Base-by-base conservation (phyloP, 371 early-diverging fungal genomes). In the Synchytrium microbalum region DNA sequence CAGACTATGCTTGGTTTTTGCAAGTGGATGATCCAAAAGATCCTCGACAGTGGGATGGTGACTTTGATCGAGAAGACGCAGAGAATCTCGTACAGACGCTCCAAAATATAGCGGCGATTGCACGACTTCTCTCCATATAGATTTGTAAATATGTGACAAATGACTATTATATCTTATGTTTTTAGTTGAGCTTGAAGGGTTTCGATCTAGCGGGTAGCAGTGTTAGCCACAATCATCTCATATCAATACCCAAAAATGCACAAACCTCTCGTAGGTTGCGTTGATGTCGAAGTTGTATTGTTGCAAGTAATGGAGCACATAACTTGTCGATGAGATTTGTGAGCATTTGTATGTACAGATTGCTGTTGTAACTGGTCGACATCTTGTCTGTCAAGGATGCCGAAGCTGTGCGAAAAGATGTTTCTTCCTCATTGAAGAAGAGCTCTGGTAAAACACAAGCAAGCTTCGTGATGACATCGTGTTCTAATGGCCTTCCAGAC, bases 31-130 rank as follows among this genome's bases (percentile, higher is more conserved):
- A 64, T 3, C 70, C 72, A 28, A 61, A 67, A 1, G 61, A 64
- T 0, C 65, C 74, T 23, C 64, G 64, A 0, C 68, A 74, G 51
- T 69, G 72, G 52, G 63, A 71, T 57, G 64, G 64, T 8, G 60
- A 69, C 13, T 70, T 71, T 10, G 67, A 68, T 51, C 56, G 60
- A 16, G 62, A 28, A 30, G 62, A 33, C 25, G 61, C 51, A 2
- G 59, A 55, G 10, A 31, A 38, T 38, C 46, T 38, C 19, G 46
- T 38, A 10, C 46, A 38, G 19, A 38, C 46, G 46, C 46, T 38
- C 5, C 46, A 38, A 38, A 38, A 38, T 38, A 38, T 38, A 38
- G 5, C 46, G 5, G 46, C 46, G 46, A 38, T 38, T 19, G 46
- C 46, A 19, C 5, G 46, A 38, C 19, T 38, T 5, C 19, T 38